phyloP scores from a whole-genome alignment of 257 asterid genomes.

The Lithospermum erythrorhizon region DNA sequence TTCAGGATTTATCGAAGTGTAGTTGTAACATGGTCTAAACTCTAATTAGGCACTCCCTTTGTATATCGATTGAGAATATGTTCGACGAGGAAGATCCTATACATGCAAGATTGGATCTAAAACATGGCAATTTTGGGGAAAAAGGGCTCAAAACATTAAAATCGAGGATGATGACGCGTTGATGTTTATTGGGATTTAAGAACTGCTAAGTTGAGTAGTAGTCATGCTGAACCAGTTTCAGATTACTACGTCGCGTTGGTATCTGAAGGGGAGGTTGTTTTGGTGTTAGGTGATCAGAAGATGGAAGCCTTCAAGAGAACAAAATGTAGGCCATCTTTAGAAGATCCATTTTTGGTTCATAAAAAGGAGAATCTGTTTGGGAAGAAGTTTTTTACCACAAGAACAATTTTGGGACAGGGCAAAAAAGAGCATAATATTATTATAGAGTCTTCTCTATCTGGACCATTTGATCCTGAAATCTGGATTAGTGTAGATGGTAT shows the following conservation, averaged over 20 bases:
- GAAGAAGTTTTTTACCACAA: slow-evolving; percentile 60
- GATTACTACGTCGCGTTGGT: slow-evolving; percentile 73
- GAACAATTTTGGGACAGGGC: slow-evolving; percentile 51
- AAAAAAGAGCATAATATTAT: slow-evolving; percentile 52
- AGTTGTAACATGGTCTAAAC: slow-evolving; percentile 62
- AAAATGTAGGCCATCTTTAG: slow-evolving; percentile 25
- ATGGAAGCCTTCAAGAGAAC: slow-evolving; percentile 60
- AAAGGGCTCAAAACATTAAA: slow-evolving; percentile 61
- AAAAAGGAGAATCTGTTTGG: slow-evolving; percentile 71
- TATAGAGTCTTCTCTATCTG: slow-evolving; percentile 38
- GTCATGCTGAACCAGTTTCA: slow-evolving; percentile 59
- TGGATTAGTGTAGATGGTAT: slow-evolving; percentile 77
- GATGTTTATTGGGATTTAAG: slow-evolving; percentile 81
- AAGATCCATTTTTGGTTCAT: slow-evolving; percentile 42
- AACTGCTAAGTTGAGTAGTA: slow-evolving; percentile 40
- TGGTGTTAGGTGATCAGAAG: slow-evolving; percentile 62
- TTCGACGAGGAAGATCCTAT: slow-evolving; percentile 35
- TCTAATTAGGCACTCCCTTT: slow-evolving; percentile 47
- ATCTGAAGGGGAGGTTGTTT: slow-evolving; percentile 35
- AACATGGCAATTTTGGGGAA: slow-evolving; percentile 94
- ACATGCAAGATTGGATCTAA: slow-evolving; percentile 83
- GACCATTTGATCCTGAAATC: slow-evolving; percentile 56
- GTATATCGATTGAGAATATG: slow-evolving; percentile 42
- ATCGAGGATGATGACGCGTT: slow-evolving; percentile 32
- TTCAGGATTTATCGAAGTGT: slow-evolving; percentile 26